These are phyloP conservation scores for Boletus vermiculosoides DNA, from an alignment of 768 basidiomycete species.

Conservation along the genomic window DNA sequence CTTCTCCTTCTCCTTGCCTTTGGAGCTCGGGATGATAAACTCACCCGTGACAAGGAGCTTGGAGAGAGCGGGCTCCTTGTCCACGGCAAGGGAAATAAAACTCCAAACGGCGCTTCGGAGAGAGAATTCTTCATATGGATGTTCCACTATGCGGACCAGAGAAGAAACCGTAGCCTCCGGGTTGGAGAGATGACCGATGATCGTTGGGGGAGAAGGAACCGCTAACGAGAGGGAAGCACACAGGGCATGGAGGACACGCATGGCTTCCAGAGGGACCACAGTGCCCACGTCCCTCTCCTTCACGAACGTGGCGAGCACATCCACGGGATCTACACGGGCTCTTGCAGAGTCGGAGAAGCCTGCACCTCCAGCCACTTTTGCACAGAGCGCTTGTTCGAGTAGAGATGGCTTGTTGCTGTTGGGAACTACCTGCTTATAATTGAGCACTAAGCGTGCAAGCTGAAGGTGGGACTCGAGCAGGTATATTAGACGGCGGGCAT, in stretches of 20 bases:
- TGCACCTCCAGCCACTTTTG: conserved; percentile 52
- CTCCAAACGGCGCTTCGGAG: conserved; percentile 80
- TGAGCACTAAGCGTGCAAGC: conserved; percentile 60
- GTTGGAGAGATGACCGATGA: conserved; percentile 75
- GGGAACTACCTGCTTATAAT: conserved; percentile 54
- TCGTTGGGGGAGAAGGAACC: conserved; percentile 64
- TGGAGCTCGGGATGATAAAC: conserved; percentile 50
- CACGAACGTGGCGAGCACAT: conserved; percentile 68
- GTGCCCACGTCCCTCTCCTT: conserved; percentile 61
- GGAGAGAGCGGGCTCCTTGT: conserved; percentile 84
- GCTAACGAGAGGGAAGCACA: conserved; percentile 61
- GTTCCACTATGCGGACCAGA: conserved; percentile 69
- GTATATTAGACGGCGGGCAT: conserved; percentile 64
- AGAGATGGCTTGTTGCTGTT: conserved; percentile 53
- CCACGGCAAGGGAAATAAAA: conserved; percentile 76
- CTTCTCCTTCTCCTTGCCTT: conserved; percentile 38
- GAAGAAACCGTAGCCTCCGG: conserved; percentile 68
- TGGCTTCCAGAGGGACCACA: conserved; percentile 62
- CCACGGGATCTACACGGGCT: conserved; percentile 65
- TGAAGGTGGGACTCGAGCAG: conserved; percentile 67
- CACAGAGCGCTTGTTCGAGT: conserved; percentile 75
- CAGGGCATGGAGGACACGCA: conserved; percentile 63
- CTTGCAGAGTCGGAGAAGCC: conserved; percentile 43
- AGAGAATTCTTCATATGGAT: conserved; percentile 75
- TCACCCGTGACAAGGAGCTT: conserved; percentile 75